phyloP scores from a whole-genome alignment of 2,329 filamentous ascomycete species.

The Lojkania enalia region DNA sequence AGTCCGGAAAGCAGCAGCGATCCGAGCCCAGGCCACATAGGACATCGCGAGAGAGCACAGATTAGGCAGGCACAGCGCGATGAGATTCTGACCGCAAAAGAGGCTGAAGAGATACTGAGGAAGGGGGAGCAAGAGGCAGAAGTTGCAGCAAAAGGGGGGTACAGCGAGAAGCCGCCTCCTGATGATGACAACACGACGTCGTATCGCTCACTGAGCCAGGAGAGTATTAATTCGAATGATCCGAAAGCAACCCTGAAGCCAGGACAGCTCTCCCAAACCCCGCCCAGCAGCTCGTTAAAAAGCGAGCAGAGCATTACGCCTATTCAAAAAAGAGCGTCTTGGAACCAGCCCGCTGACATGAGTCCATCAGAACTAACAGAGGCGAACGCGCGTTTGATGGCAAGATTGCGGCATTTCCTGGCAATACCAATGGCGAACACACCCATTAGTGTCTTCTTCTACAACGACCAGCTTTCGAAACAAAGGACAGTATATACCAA shows the following conservation, averaged over 20 bases:
- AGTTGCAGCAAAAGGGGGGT: slow-evolving; percentile 70
- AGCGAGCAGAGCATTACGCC: slow-evolving; percentile 37
- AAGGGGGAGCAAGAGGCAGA: slow-evolving; percentile 72
- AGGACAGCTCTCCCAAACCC: slow-evolving; percentile 28
- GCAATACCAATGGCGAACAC: slow-evolving; percentile 76
- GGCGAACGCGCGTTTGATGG: slow-evolving; percentile 87
- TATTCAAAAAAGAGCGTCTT: slow-evolving; percentile 54
- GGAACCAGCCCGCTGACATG: slow-evolving; percentile 63
- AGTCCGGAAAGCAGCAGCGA: slow-evolving; percentile 49
- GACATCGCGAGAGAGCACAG: slow-evolving; percentile 44
- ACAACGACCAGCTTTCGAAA: slow-evolving; percentile 79
- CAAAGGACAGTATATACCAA: slow-evolving; percentile 85
- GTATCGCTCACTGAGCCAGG: slow-evolving; percentile 42
- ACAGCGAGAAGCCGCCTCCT: slow-evolving; percentile 66
- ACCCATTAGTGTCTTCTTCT: slow-evolving; percentile 92
- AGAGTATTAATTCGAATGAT: slow-evolving; percentile 25
- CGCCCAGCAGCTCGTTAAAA: slow-evolving; percentile 32
- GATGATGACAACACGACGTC: slow-evolving; percentile 49
- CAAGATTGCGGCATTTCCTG: slow-evolving; percentile 85
- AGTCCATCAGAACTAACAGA: slow-evolving; percentile 73
- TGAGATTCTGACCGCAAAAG: slow-evolving; percentile 69
- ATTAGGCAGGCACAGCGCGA: slow-evolving; percentile 58
- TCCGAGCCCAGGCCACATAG: slow-evolving; percentile 46
- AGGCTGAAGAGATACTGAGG: slow-evolving; percentile 76
- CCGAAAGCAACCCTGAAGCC: slow-evolving; percentile 19